Evolutionary conservation across 306 rosid genomes (phyloP).

Genomic region (Psophocarpus tetragonolobus): DNA sequence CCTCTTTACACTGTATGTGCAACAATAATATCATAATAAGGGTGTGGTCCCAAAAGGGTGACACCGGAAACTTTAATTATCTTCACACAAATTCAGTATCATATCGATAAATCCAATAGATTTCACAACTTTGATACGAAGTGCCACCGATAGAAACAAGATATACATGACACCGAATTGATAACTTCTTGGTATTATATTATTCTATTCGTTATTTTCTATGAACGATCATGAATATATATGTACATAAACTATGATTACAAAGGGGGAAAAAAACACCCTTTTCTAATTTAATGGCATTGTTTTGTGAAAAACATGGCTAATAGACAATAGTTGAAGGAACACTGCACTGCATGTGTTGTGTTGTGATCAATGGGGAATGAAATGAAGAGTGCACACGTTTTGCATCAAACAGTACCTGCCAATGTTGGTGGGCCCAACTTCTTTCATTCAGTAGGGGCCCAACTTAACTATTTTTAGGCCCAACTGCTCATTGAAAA

Average conservation of each 20-base stretch:
- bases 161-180: conserved; percentile 18
- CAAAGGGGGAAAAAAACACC: neutral
- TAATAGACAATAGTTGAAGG: neutral
- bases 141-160: conserved; percentile 2
- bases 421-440: conserved; percentile 17
- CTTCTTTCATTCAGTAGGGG: conserved; percentile 13
- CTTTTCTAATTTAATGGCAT: neutral
- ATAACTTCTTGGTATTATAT: conserved; percentile 25
- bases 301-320: neutral
- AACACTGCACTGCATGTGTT: neutral
- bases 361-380: neutral
- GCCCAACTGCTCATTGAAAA: conserved; percentile 27
- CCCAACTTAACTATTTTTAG: conserved; percentile 20
- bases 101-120: conserved; percentile 29
- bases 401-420: neutral
- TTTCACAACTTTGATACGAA: conserved; percentile 20
- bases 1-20: neutral
- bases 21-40: neutral
- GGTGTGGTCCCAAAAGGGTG: conserved; percentile 37
- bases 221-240: neutral
- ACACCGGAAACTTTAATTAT: neutral
- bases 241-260: neutral
- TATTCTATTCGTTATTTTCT: neutral
- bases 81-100: neutral
- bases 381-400: neutral